Base-by-base conservation (phyloP, 306 rosid genomes). In the Fagus sylvatica region DNA sequence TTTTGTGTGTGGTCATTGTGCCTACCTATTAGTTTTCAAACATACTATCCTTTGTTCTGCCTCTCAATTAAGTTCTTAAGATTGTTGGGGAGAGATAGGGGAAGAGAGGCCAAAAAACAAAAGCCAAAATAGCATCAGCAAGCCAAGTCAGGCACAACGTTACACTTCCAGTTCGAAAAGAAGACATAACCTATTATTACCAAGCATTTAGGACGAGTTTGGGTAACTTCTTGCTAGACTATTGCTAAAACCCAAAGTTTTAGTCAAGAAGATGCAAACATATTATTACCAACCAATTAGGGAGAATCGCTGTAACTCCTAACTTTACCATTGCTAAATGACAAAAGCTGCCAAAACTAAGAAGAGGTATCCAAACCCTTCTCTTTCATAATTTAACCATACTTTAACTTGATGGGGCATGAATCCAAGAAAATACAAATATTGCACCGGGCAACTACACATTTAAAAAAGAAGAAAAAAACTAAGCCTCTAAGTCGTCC, bases 401-500 rank as follows among this genome's bases (percentile, higher is more conserved):
- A 5, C 39, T 10, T 5, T 34, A 60, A 60, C 39, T 30, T 60
- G 17, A 30, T 32, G 19, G 40, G 40, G n/a, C 39, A 12, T 12
- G 67, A 30, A 33, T 30, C 65, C 19, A 8, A 11, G 36, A 37
- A 61, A 61, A 61, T 46, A 33, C 12, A 32, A 19, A 59, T 32
- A 30, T 32, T 36, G 13, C 3, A 9, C 12, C 46, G 16, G 12
- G 30, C 46, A 64, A 36, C 43, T 4, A 36, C 12, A 36, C 34
- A 64, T 3, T 32, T 0, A 33, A 62, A 36, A 62, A 1, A 1
- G 36, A 62, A 16, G 22, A 36, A 37, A 64, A 37, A 34, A 37
- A 15, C 69, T 64, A 64, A 33, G 46, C 69, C 48, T 64, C 70
- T 64, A 64, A 64, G 48, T 64, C 36, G 46, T 37, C 43, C 28